Evolutionary conservation across 441 rosid genomes (phyloP).

Genomic region (Cnidoscolus chayamansa): DNA sequence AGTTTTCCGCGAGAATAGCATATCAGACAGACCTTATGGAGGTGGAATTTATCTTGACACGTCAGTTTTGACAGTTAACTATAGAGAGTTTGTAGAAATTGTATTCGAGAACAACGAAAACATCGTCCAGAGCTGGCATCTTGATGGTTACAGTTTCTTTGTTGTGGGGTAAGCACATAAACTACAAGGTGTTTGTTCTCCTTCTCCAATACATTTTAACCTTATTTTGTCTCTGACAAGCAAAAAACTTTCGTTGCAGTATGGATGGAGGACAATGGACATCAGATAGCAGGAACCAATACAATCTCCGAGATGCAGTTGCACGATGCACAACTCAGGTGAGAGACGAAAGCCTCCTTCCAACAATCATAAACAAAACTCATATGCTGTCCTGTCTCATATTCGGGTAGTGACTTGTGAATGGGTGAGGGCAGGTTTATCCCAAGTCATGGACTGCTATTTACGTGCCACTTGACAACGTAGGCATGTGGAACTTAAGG

Average conservation of each 20-base stretch:
- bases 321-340: constrained; percentile 76
- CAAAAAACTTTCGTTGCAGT: constrained; percentile 35
- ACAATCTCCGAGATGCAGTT: constrained; percentile 85
- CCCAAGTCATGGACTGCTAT: constrained; percentile 92
- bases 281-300: constrained; percentile 55
- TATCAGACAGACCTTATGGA: constrained; percentile 59
- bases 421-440: constrained; percentile 55
- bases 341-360: constrained; percentile 28
- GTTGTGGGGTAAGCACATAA: constrained; percentile 73
- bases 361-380: not conserved
- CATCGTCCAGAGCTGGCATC: constrained; percentile 78
- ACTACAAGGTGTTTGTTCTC: not conserved
- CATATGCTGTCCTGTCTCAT: not conserved
- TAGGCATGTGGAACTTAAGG: constrained; percentile 96
- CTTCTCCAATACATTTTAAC: not conserved
- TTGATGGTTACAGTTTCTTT: constrained; percentile 79
- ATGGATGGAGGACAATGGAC: constrained; percentile 96
- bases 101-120: constrained; percentile 69
- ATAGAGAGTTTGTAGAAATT: constrained; percentile 71
- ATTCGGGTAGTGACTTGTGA: too few relatives aligned
- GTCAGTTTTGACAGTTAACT: constrained; percentile 63
- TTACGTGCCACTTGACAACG: constrained; percentile 82
- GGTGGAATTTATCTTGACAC: constrained; percentile 76
- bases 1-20: constrained; percentile 63
- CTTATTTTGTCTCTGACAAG: not conserved